phyloP scores from a whole-genome alignment of 2,329 filamentous ascomycete genomes.

The Venturia nashicola region DNA sequence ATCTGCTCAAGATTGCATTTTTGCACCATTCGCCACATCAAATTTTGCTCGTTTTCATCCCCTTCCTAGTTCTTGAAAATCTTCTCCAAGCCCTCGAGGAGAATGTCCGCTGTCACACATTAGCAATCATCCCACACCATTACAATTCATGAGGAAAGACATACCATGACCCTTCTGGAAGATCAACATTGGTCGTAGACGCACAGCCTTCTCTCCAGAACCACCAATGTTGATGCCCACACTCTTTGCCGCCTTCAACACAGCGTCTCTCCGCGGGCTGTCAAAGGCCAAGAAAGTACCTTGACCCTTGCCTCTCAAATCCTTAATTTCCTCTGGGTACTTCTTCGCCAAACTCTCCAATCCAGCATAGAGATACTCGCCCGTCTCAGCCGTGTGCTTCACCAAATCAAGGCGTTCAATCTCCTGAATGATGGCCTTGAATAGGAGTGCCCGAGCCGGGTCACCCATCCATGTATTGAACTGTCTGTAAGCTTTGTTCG shows the following conservation, averaged over 20 bases:
- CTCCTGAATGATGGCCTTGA: conserved; percentile 76
- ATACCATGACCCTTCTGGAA: conserved; percentile 75
- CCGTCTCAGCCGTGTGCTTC: conserved; percentile 62
- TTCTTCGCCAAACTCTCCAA: conserved; percentile 54
- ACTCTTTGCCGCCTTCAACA: conserved; percentile 66
- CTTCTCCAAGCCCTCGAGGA: conserved; percentile 69
- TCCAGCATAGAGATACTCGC: conserved; percentile 63
- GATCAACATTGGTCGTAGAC: conserved; percentile 79
- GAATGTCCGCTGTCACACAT: conserved; percentile 48
- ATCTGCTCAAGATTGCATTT: too few relatives aligned
- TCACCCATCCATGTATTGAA: conserved; percentile 99
- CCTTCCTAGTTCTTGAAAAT: conserved; percentile 36
- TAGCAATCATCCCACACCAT: conserved; percentile 13
- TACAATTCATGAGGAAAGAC: conserved; percentile 21
- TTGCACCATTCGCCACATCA: neutral
- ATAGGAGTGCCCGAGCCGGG: conserved; percentile 70
- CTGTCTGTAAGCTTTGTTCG: conserved; percentile 89
- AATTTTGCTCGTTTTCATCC: neutral
- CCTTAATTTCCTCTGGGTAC: conserved; percentile 67
- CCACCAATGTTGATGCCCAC: conserved; percentile 82
- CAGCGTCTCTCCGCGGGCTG: conserved; percentile 64
- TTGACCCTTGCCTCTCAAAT: conserved; percentile 75
- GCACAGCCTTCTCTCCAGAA: conserved; percentile 60
- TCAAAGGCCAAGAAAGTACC: conserved; percentile 94
- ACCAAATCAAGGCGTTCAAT: conserved; percentile 68